Conservation (phyloP, 2,329 filamentous ascomycete genomes). For the Aspergillus aculeatus region DNA sequence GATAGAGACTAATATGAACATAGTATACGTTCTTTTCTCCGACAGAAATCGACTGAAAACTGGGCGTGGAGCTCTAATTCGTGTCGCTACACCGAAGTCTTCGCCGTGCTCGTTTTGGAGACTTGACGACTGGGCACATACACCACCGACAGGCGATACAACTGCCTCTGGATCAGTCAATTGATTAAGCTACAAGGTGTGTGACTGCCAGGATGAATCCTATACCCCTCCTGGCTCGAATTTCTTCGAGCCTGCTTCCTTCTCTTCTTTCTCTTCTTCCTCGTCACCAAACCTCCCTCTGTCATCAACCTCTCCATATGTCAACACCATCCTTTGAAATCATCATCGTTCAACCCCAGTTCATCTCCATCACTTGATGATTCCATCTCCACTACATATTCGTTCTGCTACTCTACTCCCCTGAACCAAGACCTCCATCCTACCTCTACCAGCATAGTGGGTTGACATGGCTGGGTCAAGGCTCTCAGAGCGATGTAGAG, state of each 20-base stretch:
- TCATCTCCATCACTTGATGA: background rate
- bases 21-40: background rate
- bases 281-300: background rate
- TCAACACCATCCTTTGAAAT: background rate
- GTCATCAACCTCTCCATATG: background rate
- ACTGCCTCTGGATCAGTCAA: background rate
- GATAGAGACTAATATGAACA: background rate
- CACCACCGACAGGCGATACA: background rate
- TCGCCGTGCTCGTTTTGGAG: background rate
- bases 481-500: background rate
- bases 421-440: background rate
- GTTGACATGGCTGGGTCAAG: conserved; percentile 4
- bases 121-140: background rate
- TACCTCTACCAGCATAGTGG: background rate
- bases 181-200: background rate
- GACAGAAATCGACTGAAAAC: background rate
- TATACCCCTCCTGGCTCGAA: background rate
- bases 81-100: background rate
- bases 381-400: background rate
- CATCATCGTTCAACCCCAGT: background rate
- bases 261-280: background rate
- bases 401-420: background rate
- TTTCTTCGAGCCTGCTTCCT: background rate
- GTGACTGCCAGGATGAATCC: background rate
- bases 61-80: background rate